Evolutionary conservation across 805 yeast species (phyloP).

Genomic region (Candida morakotiae): DNA sequence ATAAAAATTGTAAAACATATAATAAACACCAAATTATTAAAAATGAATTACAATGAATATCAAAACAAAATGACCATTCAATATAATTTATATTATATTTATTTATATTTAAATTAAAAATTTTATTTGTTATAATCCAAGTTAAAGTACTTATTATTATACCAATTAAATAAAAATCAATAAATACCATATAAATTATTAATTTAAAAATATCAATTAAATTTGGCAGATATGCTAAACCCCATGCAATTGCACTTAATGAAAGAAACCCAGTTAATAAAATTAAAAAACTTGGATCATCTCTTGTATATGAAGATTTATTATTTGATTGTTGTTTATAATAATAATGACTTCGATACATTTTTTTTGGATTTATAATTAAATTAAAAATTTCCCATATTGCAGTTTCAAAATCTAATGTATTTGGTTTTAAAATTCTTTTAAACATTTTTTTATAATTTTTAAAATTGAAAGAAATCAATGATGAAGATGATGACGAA

Average conservation of each 20-base stretch:
- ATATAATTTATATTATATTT: conserved; percentile 36
- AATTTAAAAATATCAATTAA: conserved; percentile 58
- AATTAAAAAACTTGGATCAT: conserved; percentile 86
- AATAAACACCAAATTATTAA: conserved; percentile 72
- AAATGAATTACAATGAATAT: conserved; percentile 90
- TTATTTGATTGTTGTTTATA: conserved; percentile 61
- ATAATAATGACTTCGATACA: conserved; percentile 69
- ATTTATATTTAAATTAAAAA: conserved; percentile 39
- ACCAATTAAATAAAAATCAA: conserved; percentile 77
- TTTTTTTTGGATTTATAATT: conserved; percentile 71
- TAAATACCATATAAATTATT: conserved; percentile 75
- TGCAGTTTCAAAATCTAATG: conserved; percentile 89
- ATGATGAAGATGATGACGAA: no score
- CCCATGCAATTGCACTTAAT: conserved; percentile 86
- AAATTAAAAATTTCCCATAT: conserved; percentile 84
- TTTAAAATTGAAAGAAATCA: conserved; percentile 13
- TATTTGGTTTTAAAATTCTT: conserved; percentile 59
- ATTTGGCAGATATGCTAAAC: conserved; percentile 70
- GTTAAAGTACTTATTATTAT: conserved; percentile 62
- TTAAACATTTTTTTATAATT: conserved; percentile 27
- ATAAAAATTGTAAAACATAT: conserved; percentile 68
- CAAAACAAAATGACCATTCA: conserved; percentile 95
- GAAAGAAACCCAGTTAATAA: conserved; percentile 62
- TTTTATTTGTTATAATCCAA: conserved; percentile 68
- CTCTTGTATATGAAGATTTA: conserved; percentile 78